These are phyloP conservation scores for Boletus fagicola DNA, from an alignment of 768 basidiomycete species.

Conservation along the genomic window DNA sequence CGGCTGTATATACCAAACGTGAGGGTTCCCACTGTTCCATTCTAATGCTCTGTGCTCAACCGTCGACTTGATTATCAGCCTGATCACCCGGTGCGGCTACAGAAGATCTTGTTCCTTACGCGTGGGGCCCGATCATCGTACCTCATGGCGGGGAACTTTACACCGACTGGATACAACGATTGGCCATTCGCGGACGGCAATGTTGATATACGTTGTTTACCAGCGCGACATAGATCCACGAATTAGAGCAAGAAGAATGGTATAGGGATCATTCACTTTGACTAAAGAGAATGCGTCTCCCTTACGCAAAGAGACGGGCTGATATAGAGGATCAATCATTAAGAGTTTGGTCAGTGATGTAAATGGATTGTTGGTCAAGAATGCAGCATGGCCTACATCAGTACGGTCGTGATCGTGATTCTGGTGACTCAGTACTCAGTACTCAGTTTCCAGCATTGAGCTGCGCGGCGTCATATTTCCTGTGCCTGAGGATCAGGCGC, in stretches of 20 bases:
- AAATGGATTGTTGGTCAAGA: not conserved
- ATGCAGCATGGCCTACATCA: too few relatives aligned
- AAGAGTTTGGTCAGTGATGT: not conserved
- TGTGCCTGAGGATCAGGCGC: not conserved
- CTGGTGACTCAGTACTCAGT: too few relatives aligned
- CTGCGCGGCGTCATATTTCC: too few relatives aligned
- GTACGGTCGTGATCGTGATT: not conserved
- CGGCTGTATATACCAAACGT: constrained; percentile 40
- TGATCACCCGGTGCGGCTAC: constrained; percentile 32
- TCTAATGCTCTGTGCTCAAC: not conserved
- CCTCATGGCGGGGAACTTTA: constrained; percentile 25
- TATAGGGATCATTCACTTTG: not conserved
- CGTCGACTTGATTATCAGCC: constrained; percentile 15
- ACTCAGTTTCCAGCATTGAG: not conserved
- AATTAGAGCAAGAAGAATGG: not conserved
- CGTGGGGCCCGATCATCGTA: constrained; percentile 22
- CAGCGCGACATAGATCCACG: too few relatives aligned
- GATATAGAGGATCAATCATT: not conserved
- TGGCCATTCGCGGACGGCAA: constrained; percentile 24
- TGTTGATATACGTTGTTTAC: not conserved
- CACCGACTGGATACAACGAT: constrained; percentile 32
- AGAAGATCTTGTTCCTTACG: constrained; percentile 20
- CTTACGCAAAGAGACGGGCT: not conserved
- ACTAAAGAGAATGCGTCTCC: not conserved
- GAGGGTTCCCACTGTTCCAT: constrained; percentile 11